These are phyloP conservation scores for Chlorociboria aeruginascens DNA, from an alignment of 495 filamentous ascomycete species.

Conservation along the genomic window DNA sequence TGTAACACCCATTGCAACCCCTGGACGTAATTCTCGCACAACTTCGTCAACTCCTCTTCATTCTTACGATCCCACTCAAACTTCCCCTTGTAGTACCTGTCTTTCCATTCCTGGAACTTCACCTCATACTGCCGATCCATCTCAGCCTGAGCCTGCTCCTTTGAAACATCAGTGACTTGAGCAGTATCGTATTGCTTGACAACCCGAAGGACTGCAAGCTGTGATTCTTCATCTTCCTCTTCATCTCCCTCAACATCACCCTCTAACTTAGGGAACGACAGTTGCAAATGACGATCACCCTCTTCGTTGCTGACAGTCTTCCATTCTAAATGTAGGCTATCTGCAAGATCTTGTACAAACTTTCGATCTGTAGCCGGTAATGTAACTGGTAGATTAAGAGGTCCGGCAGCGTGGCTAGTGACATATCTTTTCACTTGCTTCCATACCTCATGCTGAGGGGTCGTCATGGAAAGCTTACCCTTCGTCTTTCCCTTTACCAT, in stretches of 20 bases:
- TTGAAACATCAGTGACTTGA: conserved; percentile 65
- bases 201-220: conserved; percentile 70
- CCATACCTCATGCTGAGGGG: conserved; percentile 69
- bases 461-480: conserved; percentile 62
- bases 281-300: conserved; percentile 65
- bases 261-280: conserved; percentile 52
- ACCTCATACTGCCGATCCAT: conserved; percentile 74
- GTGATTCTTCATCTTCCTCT: conserved; percentile 70
- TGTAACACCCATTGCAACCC: conserved; percentile 96
- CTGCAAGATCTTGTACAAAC: conserved; percentile 82
- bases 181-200: conserved; percentile 85
- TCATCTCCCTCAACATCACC: conserved; percentile 42
- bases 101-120: conserved; percentile 85
- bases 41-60: conserved; percentile 64
- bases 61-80: conserved; percentile 83
- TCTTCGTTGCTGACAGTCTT: conserved; percentile 65
- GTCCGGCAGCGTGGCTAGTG: conserved; percentile 37
- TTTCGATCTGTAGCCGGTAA: conserved; percentile 79
- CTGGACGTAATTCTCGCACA: conserved; percentile 95
- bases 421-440: conserved; percentile 74
- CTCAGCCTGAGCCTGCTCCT: conserved; percentile 63
- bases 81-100: conserved; percentile 82
- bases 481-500: conserved; percentile 47
- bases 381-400: conserved; percentile 59
- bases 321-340: conserved; percentile 71